Evolutionary conservation across 2,329 filamentous ascomycete species (phyloP), one percentile per base, ranked within the genome.

Genomic region (Coniochaeta sp.): DNA sequence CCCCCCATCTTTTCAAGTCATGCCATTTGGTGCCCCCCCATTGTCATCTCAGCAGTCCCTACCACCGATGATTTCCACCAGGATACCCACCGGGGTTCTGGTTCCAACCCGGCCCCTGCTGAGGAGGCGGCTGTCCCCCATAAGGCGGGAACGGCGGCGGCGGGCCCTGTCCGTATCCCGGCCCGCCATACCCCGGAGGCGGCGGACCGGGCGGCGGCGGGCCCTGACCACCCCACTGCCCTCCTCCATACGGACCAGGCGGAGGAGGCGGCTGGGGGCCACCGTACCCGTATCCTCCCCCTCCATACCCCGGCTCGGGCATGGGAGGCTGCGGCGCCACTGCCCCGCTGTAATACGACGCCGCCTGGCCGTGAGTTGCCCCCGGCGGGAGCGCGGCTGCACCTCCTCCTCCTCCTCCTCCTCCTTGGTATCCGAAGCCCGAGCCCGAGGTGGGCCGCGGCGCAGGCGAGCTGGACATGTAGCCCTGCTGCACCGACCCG

Each of bases 11-110:
- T 14, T 12, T 3, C 3, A n/a, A n/a, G 3, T 17, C 16, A 43
- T 17, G n/a, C 9, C 34, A 38, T n/a, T 17, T 22, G 40, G 6
- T n/a, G 9, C 9, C 19, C 19, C n/a, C 43, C 3, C 19, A n/a
- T n/a, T n/a, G 9, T 47, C 47, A 52, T 28, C 58, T 60, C 58
- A 62, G 56, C 38, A 22, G n/a, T 38, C 34, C 54, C 60, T 73
- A 73, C n/a, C 71, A 67, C 50, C 70, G 73, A 56, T 67, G 67
- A 61, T 75, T 73, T 16, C 38, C 34, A 1, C 74, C 74, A n/a
- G 73, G 73, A 58, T 76, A 76, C n/a, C 38, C 34, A 6, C 74
- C 74, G 16, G 73, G 73, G 58, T 76, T 76, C 58, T 74, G 68
- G 54, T 67, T 68, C 73, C 73, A 76, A 11, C 34, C 54, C 17